Percentiles rank a stretch among this genome's conserved stretches.
Evolutionary conservation across 2,329 filamentous ascomycete species (phyloP).

Genomic region (Didymella sp.): DNA sequence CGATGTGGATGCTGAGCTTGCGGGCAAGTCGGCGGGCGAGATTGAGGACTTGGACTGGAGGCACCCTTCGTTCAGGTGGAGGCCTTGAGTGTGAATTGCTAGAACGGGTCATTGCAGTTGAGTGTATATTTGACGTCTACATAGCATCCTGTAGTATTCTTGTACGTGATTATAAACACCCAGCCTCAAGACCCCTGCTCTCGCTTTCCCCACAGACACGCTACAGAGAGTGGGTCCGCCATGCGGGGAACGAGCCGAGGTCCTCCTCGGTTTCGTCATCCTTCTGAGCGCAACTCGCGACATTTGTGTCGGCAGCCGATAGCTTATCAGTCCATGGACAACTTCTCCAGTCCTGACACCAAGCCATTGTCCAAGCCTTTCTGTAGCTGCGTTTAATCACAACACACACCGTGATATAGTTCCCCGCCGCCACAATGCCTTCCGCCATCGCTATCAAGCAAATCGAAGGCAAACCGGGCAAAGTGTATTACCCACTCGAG

Average conservation of each 20-base stretch:
- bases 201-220: conserved; percentile 14
- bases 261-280: conserved; percentile 11
- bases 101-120: background rate
- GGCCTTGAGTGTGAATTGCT: conserved; percentile 40
- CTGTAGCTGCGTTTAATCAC: background rate
- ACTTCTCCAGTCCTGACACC: background rate
- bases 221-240: too few species aligned
- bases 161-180: background rate
- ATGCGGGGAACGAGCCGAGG: conserved; percentile 14
- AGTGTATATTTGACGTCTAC: too few species aligned
- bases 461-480: conserved; percentile 80
- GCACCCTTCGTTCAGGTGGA: conserved; percentile 71
- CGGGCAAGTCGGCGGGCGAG: conserved; percentile 52
- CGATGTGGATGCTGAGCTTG: conserved; percentile 63
- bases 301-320: background rate
- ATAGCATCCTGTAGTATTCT: background rate
- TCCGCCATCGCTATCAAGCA: conserved; percentile 69
- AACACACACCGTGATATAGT: background rate
- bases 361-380: background rate
- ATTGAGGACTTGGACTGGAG: conserved; percentile 49
- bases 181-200: background rate
- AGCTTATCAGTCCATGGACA: background rate
- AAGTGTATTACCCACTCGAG: conserved; percentile 78
- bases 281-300: conserved; percentile 3
- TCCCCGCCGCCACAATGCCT: conserved; percentile 49